phyloP scores from a whole-genome alignment of 73 alveolate genomes.

The Diophrys sp. region DNA sequence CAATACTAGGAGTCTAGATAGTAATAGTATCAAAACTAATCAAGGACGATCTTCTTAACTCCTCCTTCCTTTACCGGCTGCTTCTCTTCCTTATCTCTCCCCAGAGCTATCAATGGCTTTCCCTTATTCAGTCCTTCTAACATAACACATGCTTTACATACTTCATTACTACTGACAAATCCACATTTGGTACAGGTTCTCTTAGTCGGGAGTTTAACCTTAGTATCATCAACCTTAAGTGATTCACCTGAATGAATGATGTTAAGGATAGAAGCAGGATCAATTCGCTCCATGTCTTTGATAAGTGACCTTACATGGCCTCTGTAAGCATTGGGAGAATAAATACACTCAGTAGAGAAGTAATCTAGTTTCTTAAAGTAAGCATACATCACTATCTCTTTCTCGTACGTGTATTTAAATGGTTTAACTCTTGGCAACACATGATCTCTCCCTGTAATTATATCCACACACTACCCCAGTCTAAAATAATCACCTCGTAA shows the following conservation, averaged over 20 bases:
- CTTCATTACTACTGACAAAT: conserved; percentile 73
- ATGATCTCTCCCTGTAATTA: conserved; percentile 91
- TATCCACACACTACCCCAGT: conserved; percentile 81
- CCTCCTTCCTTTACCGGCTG: neutral
- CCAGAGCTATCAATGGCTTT: conserved; percentile 48
- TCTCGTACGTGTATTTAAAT: conserved; percentile 94
- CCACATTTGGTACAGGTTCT: conserved; percentile 87
- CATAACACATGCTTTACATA: conserved; percentile 96
- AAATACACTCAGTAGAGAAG: conserved; percentile 96
- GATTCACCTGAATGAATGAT: conserved; percentile 93
- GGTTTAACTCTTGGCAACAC: conserved; percentile 93
- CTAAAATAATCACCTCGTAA: conserved; percentile 97
- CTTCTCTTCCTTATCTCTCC: conserved; percentile 8
- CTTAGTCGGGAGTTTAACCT: conserved; percentile 67
- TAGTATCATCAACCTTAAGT: conserved; percentile 60
- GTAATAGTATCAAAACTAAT: neutral
- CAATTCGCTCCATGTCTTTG: conserved; percentile 73
- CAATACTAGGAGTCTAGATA: conserved; percentile 27
- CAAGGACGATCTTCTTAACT: neutral
- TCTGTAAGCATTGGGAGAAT: conserved; percentile 96
- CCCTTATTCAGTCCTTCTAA: conserved; percentile 82
- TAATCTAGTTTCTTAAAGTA: conserved; percentile 90
- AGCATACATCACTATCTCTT: conserved; percentile 98
- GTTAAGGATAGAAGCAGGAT: conserved; percentile 86
- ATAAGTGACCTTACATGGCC: conserved; percentile 95